These are phyloP conservation scores for Sugiyamaella boreocaroliniensis DNA, from an alignment of 805 yeast species.

Conservation along the genomic window DNA sequence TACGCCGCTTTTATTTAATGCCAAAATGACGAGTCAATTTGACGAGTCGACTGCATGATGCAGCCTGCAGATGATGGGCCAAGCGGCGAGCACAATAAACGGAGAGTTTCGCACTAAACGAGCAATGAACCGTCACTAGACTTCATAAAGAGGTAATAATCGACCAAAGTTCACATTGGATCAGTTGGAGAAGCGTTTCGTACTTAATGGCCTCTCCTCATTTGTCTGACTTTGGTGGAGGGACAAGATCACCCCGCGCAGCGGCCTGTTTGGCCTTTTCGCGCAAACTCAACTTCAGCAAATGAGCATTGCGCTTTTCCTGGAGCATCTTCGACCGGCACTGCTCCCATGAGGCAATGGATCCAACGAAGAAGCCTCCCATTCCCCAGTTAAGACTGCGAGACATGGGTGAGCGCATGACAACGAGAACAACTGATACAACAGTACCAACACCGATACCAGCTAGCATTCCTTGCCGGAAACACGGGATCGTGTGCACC, in stretches of 20 bases:
- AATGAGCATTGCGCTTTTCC: slow-evolving; percentile 57
- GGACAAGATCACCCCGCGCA: background rate
- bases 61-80: background rate
- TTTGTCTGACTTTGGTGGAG: background rate
- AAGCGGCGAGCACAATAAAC: no score
- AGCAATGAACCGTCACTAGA: no score
- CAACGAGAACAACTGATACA: slow-evolving; percentile 25
- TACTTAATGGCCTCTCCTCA: no score
- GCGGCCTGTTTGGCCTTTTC: background rate
- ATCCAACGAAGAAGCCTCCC: slow-evolving; percentile 72
- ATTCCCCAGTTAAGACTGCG: slow-evolving; percentile 76
- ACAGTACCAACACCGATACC: slow-evolving; percentile 31
- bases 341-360: slow-evolving; percentile 87
- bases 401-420: slow-evolving; percentile 22
- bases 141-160: no score
- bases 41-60: background rate
- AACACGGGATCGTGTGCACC: slow-evolving; percentile 31
- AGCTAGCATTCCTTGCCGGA: slow-evolving; percentile 32
- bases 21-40: background rate
- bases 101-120: no score
- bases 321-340: slow-evolving; percentile 67
- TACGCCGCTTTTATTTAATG: background rate
- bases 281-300: slow-evolving; percentile 42
- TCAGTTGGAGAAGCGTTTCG: no score
- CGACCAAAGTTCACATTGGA: no score